phyloP scores from a whole-genome alignment of 2,329 filamentous ascomycete species.

The Thielaviopsis populi region DNA sequence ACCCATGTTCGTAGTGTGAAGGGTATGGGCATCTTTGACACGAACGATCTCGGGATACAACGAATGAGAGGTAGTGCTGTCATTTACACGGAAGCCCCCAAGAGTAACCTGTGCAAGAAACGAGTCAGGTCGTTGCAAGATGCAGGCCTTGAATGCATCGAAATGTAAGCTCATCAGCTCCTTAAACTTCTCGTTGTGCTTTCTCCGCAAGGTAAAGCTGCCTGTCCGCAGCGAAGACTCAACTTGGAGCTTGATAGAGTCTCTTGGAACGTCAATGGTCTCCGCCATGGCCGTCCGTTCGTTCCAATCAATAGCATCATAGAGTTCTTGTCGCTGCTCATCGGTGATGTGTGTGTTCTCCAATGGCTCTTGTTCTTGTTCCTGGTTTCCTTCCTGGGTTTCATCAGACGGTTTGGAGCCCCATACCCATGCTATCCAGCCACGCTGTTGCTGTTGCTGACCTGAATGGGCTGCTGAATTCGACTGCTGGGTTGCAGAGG shows the following conservation, averaged over 20 bases:
- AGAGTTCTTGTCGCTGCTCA: constrained; percentile 88
- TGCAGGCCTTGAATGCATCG: constrained; percentile 83
- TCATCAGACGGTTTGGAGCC: constrained; percentile 51
- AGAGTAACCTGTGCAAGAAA: constrained; percentile 78
- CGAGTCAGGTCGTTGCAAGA: constrained; percentile 79
- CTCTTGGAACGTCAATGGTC: constrained; percentile 74
- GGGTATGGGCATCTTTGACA: constrained; percentile 66
- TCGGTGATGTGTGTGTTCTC: constrained; percentile 74
- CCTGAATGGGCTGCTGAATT: constrained; percentile 51
- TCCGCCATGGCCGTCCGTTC: constrained; percentile 85
- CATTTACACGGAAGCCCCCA: constrained; percentile 83
- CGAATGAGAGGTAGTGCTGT: constrained; percentile 83
- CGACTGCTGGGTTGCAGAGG: constrained; percentile 3
- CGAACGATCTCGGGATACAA: constrained; percentile 89
- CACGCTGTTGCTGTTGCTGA: constrained; percentile 52
- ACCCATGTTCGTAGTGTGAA: not conserved
- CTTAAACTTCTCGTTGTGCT: constrained; percentile 48
- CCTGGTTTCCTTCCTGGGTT: not conserved
- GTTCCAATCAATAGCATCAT: constrained; percentile 95
- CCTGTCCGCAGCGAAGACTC: constrained; percentile 89
- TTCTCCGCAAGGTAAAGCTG: constrained; percentile 84
- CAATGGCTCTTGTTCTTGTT: constrained; percentile 37
- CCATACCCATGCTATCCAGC: constrained; percentile 89
- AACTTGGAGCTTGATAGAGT: constrained; percentile 83
- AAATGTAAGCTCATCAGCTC: constrained; percentile 88